These are phyloP conservation scores for Hanseniaspora singularis DNA, from an alignment of 805 yeast genomes.

Conservation along the genomic window DNA sequence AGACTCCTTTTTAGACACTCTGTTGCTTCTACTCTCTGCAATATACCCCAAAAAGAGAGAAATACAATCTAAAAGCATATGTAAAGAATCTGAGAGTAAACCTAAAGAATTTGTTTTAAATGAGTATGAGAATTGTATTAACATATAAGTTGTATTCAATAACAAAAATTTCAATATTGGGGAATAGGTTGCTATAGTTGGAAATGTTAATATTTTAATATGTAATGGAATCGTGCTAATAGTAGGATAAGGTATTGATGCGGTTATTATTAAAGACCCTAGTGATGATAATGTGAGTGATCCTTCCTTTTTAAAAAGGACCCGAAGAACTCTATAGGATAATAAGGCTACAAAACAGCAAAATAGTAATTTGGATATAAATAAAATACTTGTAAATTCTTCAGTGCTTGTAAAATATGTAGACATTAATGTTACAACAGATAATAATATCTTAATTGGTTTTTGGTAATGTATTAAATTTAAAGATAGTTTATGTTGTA, in stretches of 20 bases:
- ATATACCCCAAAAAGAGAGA: conserved; percentile 80
- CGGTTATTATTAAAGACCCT: conserved; percentile 8
- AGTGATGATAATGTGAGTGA: not conserved
- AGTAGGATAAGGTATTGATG: conserved; percentile 10
- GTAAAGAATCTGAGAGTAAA: conserved; percentile 80
- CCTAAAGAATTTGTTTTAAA: conserved; percentile 88
- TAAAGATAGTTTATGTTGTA: too few species aligned
- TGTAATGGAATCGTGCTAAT: conserved; percentile 10
- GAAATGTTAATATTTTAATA: conserved; percentile 13
- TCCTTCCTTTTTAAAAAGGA: not conserved
- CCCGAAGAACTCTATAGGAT: not conserved
- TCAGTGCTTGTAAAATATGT: too few species aligned
- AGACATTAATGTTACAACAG: too few species aligned
- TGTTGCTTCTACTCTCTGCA: conserved; percentile 58
- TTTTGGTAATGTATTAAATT: too few species aligned
- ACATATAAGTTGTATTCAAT: conserved; percentile 84
- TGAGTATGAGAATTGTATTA: conserved; percentile 82
- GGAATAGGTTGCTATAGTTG: conserved; percentile 13
- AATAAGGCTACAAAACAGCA: not conserved
- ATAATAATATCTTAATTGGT: not conserved
- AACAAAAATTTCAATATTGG: conserved; percentile 76
- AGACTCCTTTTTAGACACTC: conserved; percentile 49
- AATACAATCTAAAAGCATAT: conserved; percentile 91
- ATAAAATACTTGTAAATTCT: too few species aligned
- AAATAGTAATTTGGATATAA: not conserved